A percentile compares a stretch with the other conserved stretches of the same genome.
Evolutionary conservation across 2,329 filamentous ascomycete genomes (phyloP).

Genomic region (Hirsutella minnesotensis): DNA sequence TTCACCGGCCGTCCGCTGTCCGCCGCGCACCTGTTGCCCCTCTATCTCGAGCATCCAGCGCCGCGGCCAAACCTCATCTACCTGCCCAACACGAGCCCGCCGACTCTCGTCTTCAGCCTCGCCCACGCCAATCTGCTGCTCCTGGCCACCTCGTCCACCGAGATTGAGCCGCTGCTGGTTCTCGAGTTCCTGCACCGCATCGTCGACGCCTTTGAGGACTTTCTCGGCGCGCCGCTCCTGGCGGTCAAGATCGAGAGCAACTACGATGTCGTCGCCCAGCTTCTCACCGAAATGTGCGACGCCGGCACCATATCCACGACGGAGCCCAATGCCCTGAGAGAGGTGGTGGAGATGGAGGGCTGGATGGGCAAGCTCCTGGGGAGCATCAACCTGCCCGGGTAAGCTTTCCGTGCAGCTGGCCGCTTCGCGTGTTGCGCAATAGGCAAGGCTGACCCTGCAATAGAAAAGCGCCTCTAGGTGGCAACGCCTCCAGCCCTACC

Average conservation of each 20-base stretch:
- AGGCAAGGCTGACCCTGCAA: not conserved
- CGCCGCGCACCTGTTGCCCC: slow-evolving; percentile 63
- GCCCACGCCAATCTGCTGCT: slow-evolving; percentile 81
- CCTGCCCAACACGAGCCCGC: slow-evolving; percentile 67
- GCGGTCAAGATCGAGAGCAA: slow-evolving; percentile 76
- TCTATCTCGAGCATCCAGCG: slow-evolving; percentile 71
- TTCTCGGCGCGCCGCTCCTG: slow-evolving; percentile 76
- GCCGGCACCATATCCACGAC: slow-evolving; percentile 80
- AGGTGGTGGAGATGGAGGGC: slow-evolving; percentile 84
- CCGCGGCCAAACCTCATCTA: slow-evolving; percentile 83
- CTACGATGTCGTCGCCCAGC: slow-evolving; percentile 89
- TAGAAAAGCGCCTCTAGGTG: slow-evolving; percentile 28
- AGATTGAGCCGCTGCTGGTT: slow-evolving; percentile 79
- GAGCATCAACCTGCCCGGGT: slow-evolving; percentile 75
- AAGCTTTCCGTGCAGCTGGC: slow-evolving; percentile 7
- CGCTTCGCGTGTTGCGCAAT: not conserved
- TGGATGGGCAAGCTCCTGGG: slow-evolving; percentile 82
- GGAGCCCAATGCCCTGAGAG: slow-evolving; percentile 83
- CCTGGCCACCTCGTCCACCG: slow-evolving; percentile 70
- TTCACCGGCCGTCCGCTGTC: slow-evolving; percentile 76
- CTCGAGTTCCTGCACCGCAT: slow-evolving; percentile 92
- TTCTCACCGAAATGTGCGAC: slow-evolving; percentile 94
- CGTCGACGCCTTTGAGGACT: slow-evolving; percentile 87
- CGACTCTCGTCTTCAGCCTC: slow-evolving; percentile 80
- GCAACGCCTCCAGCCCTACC: slow-evolving; percentile 25